These are phyloP conservation scores for Colletotrichum scovillei DNA, from an alignment of 2,329 filamentous ascomycete genomes.

Conservation along the genomic window DNA sequence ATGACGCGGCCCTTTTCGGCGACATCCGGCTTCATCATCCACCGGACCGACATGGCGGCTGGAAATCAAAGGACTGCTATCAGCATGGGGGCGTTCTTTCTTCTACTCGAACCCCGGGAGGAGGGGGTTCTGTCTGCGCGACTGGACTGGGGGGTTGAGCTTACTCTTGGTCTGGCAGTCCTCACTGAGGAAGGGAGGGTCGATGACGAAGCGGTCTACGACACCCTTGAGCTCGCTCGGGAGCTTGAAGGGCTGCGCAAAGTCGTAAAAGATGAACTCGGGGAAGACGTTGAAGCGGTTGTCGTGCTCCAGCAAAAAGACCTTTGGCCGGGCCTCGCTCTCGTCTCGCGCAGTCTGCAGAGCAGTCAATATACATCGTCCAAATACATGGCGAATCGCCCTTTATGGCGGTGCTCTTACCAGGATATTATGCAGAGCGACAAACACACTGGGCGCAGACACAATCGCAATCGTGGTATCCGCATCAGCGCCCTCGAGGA, in stretches of 20 bases:
- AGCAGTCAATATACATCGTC: neutral
- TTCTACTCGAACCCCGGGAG: too few relatives aligned
- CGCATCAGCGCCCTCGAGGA: slow-evolving; percentile 70
- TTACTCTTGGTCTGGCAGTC: slow-evolving; percentile 84
- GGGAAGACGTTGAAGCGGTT: slow-evolving; percentile 78
- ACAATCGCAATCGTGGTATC: slow-evolving; percentile 74
- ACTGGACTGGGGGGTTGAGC: slow-evolving; percentile 27
- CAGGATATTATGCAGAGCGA: slow-evolving; percentile 78
- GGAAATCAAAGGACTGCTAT: neutral
- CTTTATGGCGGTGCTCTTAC: slow-evolving; percentile 47
- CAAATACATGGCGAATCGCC: neutral
- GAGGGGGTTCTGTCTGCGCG: too few relatives aligned
- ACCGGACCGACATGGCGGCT: slow-evolving; percentile 81
- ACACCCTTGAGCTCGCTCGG: slow-evolving; percentile 70
- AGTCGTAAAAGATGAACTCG: slow-evolving; percentile 82
- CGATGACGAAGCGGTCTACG: slow-evolving; percentile 77
- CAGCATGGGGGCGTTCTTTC: neutral
- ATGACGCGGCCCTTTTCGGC: slow-evolving; percentile 59
- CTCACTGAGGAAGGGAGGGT: slow-evolving; percentile 83
- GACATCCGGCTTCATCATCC: slow-evolving; percentile 65
- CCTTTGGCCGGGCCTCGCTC: slow-evolving; percentile 59
- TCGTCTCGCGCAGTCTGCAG: slow-evolving; percentile 33
- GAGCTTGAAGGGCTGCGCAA: slow-evolving; percentile 73
- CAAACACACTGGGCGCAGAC: slow-evolving; percentile 81
- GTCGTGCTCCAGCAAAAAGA: slow-evolving; percentile 80